Percentiles rank a stretch among this genome's conserved stretches.
These are phyloP conservation scores for Dalbergia oliveri DNA, from an alignment of 306 rosid genomes.

Conservation along the genomic window DNA sequence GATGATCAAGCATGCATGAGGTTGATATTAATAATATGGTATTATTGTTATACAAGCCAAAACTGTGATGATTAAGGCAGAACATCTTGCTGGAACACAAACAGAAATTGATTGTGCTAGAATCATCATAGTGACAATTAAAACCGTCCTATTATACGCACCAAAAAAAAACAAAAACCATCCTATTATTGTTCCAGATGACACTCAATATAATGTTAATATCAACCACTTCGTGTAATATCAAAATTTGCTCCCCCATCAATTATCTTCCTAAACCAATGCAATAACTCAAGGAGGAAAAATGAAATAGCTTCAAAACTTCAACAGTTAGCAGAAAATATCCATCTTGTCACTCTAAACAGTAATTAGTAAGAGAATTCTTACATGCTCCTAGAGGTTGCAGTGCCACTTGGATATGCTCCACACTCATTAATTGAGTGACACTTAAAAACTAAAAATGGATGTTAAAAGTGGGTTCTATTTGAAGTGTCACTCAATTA, in stretches of 20 bases:
- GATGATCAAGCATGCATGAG: slow-evolving; percentile 14
- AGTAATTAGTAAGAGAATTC: not conserved
- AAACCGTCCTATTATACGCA: not conserved
- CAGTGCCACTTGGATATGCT: too few species aligned
- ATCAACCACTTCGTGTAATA: not conserved
- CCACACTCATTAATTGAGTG: too few species aligned
- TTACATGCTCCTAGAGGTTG: too few species aligned
- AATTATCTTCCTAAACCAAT: slow-evolving; percentile 38
- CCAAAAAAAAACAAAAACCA: not conserved
- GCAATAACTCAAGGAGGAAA: slow-evolving; percentile 28
- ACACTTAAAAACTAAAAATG: too few species aligned
- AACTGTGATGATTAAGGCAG: slow-evolving; percentile 11
- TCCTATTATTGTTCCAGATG: slow-evolving; percentile 15
- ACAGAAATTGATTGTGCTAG: slow-evolving; percentile 43
- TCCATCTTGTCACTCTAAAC: slow-evolving; percentile 33
- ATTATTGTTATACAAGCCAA: slow-evolving; percentile 11
- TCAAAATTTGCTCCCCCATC: slow-evolving; percentile 11
- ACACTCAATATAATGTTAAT: slow-evolving; percentile 25
- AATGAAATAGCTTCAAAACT: slow-evolving; percentile 29
- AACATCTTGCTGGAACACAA: slow-evolving; percentile 10
- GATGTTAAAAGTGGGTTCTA: too few species aligned
- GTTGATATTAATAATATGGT: slow-evolving; percentile 21
- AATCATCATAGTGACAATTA: slow-evolving; percentile 11
- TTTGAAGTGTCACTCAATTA: too few species aligned
- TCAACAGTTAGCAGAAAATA: slow-evolving; percentile 26